These are phyloP conservation scores for Meripilus lineatus DNA, from an alignment of 1,284 basidiomycete genomes.

Conservation along the genomic window DNA sequence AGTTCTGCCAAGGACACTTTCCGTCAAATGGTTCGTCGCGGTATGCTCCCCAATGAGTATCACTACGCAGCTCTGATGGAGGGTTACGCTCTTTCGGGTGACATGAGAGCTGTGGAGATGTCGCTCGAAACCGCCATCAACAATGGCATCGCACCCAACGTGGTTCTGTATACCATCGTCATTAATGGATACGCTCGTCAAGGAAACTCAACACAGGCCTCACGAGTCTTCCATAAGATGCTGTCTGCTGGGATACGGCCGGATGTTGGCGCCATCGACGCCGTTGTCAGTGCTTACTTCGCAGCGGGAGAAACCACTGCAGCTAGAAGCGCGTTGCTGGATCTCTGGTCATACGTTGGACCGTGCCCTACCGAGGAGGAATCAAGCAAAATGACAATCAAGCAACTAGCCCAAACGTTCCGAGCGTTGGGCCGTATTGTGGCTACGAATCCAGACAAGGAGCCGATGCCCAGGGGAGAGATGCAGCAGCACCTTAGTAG, in stretches of 20 bases:
- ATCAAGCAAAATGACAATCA: constrained; percentile 36
- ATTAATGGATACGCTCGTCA: constrained; percentile 59
- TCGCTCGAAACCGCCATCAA: constrained; percentile 46
- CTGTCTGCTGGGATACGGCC: constrained; percentile 53
- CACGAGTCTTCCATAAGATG: constrained; percentile 58
- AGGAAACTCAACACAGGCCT: constrained; percentile 48
- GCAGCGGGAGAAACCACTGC: constrained; percentile 43
- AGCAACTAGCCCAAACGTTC: constrained; percentile 40
- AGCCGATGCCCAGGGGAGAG: too few species aligned
- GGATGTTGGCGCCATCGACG: constrained; percentile 63
- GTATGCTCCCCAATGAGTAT: constrained; percentile 61
- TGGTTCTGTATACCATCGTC: constrained; percentile 69
- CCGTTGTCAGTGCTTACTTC: constrained; percentile 62
- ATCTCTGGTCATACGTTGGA: constrained; percentile 60
- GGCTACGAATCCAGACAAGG: background rate
- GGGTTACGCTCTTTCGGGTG: constrained; percentile 50
- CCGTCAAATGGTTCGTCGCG: constrained; percentile 51
- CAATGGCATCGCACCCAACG: constrained; percentile 48
- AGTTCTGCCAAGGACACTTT: constrained; percentile 48
- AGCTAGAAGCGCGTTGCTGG: constrained; percentile 49
- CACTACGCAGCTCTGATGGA: constrained; percentile 71
- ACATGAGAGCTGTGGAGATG: constrained; percentile 46
- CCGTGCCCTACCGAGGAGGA: constrained; percentile 56
- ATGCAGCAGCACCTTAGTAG: too few species aligned
- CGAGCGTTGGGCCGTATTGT: constrained; percentile 29